These are phyloP conservation scores for Cercospora canescens DNA, from an alignment of 2,329 filamentous ascomycete genomes.

Conservation along the genomic window DNA sequence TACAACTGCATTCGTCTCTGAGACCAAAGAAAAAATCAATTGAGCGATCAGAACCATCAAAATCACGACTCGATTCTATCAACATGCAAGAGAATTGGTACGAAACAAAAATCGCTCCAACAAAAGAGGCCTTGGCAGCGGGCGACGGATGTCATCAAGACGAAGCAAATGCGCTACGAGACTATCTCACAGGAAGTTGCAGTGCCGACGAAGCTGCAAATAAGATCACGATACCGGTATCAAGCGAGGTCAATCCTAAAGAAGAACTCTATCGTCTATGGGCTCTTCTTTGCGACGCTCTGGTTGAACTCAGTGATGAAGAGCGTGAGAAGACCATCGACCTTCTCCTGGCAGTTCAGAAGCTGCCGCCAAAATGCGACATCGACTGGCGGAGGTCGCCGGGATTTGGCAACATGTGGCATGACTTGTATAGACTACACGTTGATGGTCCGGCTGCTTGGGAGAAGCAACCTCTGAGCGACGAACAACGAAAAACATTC, in stretches of 20 bases:
- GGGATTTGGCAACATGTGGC: neutral
- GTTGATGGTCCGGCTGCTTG: neutral
- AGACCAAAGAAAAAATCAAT: too few species aligned
- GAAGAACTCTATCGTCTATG: neutral
- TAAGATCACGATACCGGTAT: neutral
- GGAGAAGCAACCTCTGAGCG: neutral
- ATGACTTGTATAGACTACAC: neutral
- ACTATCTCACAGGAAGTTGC: neutral
- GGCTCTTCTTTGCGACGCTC: neutral
- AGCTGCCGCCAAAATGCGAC: neutral
- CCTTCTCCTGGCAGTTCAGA: neutral
- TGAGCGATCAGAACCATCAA: too few species aligned
- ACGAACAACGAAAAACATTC: neutral
- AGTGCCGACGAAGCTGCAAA: neutral
- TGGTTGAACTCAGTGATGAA: neutral
- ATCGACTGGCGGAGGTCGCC: neutral
- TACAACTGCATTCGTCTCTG: neutral
- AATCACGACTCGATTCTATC: too few species aligned
- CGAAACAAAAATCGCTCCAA: neutral
- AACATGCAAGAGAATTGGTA: neutral
- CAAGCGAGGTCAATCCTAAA: neutral
- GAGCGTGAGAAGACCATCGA: neutral
- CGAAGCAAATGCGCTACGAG: neutral
- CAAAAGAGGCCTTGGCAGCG: neutral
- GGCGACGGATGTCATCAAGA: neutral